Evolutionary conservation across 306 rosid genomes (phyloP).

Genomic region (Ziziphus jujuba): DNA sequence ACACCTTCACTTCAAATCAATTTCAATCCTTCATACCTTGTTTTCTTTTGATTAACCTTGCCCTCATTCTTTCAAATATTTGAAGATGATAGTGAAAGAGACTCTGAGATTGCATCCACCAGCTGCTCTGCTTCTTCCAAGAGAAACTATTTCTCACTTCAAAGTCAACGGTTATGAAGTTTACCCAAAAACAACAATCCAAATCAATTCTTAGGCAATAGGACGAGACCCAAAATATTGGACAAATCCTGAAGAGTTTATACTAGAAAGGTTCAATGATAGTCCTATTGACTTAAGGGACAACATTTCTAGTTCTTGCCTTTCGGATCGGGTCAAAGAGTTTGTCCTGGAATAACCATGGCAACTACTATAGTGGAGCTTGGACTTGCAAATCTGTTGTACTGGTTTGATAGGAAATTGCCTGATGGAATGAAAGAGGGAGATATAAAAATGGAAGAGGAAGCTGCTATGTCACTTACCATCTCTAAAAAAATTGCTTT

Average conservation of each 20-base stretch:
- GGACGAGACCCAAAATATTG: constrained; percentile 40
- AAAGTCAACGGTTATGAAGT: constrained; percentile 40
- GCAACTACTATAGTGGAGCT: constrained; percentile 25
- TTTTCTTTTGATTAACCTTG: no score
- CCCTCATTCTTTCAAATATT: no score
- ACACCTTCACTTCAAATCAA: no score
- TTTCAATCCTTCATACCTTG: no score
- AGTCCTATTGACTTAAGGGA: constrained; percentile 14
- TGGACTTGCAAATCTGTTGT: constrained; percentile 45
- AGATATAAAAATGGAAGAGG: constrained; percentile 49
- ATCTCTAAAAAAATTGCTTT: constrained; percentile 32
- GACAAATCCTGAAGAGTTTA: constrained; percentile 42
- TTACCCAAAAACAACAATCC: constrained; percentile 24
- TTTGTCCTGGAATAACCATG: constrained; percentile 35
- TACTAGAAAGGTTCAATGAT: constrained; percentile 13
- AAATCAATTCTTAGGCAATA: constrained; percentile 42
- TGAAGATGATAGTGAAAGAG: constrained; percentile 15
- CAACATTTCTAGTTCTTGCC: constrained; percentile 16
- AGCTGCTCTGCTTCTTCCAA: constrained; percentile 9
- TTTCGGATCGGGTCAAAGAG: constrained; percentile 24
- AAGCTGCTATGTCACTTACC: constrained; percentile 24
- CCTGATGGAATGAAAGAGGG: constrained; percentile 33
- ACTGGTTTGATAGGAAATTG: constrained; percentile 41
- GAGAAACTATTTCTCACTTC: constrained; percentile 8
- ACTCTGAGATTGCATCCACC: constrained; percentile 14